A percentile compares a stretch with the other conserved stretches of the same genome.
phyloP scores from a whole-genome alignment of 2,329 filamentous ascomycete species.

The Ramularia collo-cygni region DNA sequence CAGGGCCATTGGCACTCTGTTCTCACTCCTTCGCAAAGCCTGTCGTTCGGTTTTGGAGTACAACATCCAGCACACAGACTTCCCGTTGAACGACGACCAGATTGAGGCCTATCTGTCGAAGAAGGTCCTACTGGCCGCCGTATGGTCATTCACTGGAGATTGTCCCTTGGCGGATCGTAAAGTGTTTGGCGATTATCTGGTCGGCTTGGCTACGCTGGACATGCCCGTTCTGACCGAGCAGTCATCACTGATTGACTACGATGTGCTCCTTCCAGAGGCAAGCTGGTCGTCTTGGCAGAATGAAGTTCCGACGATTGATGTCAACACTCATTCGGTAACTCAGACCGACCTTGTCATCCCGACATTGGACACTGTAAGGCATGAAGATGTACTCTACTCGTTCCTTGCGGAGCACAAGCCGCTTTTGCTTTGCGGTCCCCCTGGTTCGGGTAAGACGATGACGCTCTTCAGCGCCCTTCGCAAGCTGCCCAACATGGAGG shows the following conservation, averaged over 20 bases:
- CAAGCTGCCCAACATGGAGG: slow-evolving; percentile 97
- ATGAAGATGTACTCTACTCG: slow-evolving; percentile 98
- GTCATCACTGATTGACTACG: slow-evolving; percentile 89
- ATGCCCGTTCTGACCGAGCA: slow-evolving; percentile 67
- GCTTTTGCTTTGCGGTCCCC: slow-evolving; percentile 88
- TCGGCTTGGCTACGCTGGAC: slow-evolving; percentile 76
- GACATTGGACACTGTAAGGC: slow-evolving; percentile 91
- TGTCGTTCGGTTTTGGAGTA: slow-evolving; percentile 92
- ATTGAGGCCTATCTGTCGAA: slow-evolving; percentile 85
- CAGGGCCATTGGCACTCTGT: slow-evolving; percentile 83
- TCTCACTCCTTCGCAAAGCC: slow-evolving; percentile 90
- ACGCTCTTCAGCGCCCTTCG: slow-evolving; percentile 95
- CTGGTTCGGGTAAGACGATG: slow-evolving; percentile 99
- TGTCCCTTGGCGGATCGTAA: slow-evolving; percentile 86
- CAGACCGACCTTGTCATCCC: slow-evolving; percentile 98
- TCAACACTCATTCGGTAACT: slow-evolving; percentile 96
- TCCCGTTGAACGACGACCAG: slow-evolving; percentile 83
- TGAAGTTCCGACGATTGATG: slow-evolving; percentile 87
- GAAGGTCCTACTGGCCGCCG: slow-evolving; percentile 83
- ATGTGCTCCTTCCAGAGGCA: slow-evolving; percentile 76
- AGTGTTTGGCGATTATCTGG: slow-evolving; percentile 76
- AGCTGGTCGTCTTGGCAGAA: slow-evolving; percentile 94
- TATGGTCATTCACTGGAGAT: slow-evolving; percentile 95
- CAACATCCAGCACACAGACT: slow-evolving; percentile 89
- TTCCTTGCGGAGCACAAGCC: slow-evolving; percentile 99